Conservation (phyloP, 805 yeast genomes). For the Clavispora vitiphila region DNA sequence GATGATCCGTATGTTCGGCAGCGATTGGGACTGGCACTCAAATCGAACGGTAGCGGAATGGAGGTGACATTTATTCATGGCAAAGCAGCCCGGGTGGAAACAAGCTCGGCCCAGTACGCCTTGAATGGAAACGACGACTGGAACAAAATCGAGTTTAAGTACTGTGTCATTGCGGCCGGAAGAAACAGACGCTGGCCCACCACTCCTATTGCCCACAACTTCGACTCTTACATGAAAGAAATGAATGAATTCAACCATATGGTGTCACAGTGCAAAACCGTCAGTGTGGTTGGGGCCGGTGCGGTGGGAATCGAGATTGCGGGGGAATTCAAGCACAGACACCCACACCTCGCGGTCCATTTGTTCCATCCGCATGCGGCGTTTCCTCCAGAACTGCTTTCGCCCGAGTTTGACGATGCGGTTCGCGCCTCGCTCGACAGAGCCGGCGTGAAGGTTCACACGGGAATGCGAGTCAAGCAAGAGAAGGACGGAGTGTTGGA, state of each 20-base stretch:
- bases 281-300: constrained; percentile 48
- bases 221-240: constrained; percentile 36
- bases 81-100: constrained; percentile 21
- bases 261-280: constrained; percentile 28
- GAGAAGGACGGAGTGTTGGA: constrained; percentile 20
- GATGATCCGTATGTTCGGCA: constrained; percentile 16
- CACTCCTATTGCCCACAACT: constrained; percentile 41
- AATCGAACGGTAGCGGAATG: constrained; percentile 9
- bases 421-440: constrained; percentile 23
- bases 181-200: constrained; percentile 51
- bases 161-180: constrained; percentile 45
- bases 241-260: constrained; percentile 30
- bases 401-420: constrained; percentile 23
- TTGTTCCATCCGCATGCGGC: constrained; percentile 33
- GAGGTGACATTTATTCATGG: constrained; percentile 31
- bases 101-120: constrained; percentile 23
- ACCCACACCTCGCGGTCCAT: constrained; percentile 32
- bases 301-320: constrained; percentile 50
- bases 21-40: constrained; percentile 6
- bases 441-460: constrained; percentile 25
- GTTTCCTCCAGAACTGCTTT: constrained; percentile 36
- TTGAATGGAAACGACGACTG: constrained; percentile 17
- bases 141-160: constrained; percentile 36
- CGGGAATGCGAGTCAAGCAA: constrained; percentile 26
- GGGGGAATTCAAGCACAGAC: constrained; percentile 39